These are phyloP conservation scores for Sphaerulina vaccinii DNA, from an alignment of 2,329 filamentous ascomycete genomes.

Conservation along the genomic window DNA sequence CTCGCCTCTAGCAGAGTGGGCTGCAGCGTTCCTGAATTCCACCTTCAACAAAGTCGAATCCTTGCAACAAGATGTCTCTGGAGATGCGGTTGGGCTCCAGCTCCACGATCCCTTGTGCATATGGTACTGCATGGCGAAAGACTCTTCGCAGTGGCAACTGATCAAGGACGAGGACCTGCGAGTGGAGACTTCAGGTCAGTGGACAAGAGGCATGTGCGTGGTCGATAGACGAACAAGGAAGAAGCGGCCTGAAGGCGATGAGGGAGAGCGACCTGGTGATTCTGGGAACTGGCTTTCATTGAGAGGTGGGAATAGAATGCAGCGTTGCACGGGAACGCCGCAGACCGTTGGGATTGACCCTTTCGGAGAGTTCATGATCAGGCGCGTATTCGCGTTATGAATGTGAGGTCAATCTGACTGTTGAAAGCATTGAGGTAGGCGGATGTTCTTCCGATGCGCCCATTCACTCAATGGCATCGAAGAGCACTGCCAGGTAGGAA, in stretches of 20 bases:
- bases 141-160: conserved; percentile 38
- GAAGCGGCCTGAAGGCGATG: conserved; percentile 50
- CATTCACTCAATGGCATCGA: background rate
- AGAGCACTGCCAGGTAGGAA: too few species aligned
- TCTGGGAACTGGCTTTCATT: conserved; percentile 71
- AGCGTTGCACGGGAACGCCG: conserved; percentile 68
- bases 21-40: conserved; percentile 44
- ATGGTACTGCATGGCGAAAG: conserved; percentile 37
- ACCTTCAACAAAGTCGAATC: conserved; percentile 49
- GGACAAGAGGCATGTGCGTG: conserved; percentile 86
- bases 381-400: conserved; percentile 15
- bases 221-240: conserved; percentile 67
- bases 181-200: conserved; percentile 86
- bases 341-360: conserved; percentile 63
- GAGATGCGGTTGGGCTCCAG: conserved; percentile 42
- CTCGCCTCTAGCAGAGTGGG: conserved; percentile 49
- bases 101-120: conserved; percentile 49
- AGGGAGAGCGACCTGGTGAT: conserved; percentile 66
- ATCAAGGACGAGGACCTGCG: conserved; percentile 71
- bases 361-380: conserved; percentile 33
- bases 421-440: too few species aligned
- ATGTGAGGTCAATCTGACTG: too few species aligned
- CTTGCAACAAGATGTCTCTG: conserved; percentile 39
- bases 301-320: conserved; percentile 74
- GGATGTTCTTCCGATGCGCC: background rate